phyloP scores from a whole-genome alignment of 371 early-diverging fungal genomes.

The Scutellospora calospora region DNA sequence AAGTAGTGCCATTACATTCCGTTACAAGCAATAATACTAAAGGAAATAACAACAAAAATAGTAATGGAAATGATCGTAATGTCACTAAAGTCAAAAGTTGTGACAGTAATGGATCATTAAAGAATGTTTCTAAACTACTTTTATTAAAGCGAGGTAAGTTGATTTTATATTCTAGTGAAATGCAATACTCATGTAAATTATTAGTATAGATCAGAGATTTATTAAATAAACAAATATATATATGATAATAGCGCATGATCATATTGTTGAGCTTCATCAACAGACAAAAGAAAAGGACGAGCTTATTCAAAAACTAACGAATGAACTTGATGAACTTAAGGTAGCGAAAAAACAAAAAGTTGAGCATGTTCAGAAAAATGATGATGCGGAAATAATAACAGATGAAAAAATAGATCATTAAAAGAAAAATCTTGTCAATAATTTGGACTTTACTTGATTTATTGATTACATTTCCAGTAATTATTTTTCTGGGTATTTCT shows the following conservation, averaged over 20 bases:
- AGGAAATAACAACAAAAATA: neutral
- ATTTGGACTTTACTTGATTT: no score
- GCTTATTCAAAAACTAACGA: constrained; percentile 5
- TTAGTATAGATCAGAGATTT: no score
- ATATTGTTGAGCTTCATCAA: constrained; percentile 40
- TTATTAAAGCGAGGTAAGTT: constrained; percentile 41
- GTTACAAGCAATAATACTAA: neutral
- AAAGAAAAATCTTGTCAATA: no score
- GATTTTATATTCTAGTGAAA: neutral
- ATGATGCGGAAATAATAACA: neutral
- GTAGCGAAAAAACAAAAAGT: constrained; percentile 9
- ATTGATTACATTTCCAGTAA: no score
- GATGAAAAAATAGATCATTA: no score
- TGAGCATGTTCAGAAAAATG: neutral
- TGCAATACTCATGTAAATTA: neutral
- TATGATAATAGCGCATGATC: constrained; percentile 31
- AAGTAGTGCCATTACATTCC: constrained; percentile 60
- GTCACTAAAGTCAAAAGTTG: neutral
- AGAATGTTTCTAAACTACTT: constrained; percentile 38
- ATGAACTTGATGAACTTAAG: constrained; percentile 33
- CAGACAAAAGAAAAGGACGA: constrained; percentile 31
- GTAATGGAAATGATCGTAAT: neutral
- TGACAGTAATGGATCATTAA: constrained; percentile 2
- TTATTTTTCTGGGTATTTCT: no score
- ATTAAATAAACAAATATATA: neutral